These are phyloP conservation scores for Diatrype stigma DNA, from an alignment of 2,329 filamentous ascomycete genomes.

Conservation along the genomic window DNA sequence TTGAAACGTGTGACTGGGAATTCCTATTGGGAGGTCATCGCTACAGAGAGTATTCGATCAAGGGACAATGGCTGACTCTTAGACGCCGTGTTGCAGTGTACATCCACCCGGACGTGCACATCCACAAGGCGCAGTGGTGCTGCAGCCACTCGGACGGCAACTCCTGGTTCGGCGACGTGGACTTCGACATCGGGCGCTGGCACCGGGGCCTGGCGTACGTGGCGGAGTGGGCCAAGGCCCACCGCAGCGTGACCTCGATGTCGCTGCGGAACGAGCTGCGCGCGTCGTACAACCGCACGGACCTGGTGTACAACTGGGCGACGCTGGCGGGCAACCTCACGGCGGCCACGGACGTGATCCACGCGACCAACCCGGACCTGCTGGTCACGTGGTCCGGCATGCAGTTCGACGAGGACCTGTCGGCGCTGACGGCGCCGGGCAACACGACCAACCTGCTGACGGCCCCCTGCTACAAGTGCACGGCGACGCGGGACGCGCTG, in stretches of 20 bases:
- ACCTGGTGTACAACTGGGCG: slow-evolving; percentile 40
- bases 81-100: too few relatives aligned
- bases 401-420: slow-evolving; percentile 43
- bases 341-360: slow-evolving; percentile 37
- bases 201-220: slow-evolving; percentile 50
- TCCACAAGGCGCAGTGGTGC: slow-evolving; percentile 39
- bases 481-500: slow-evolving; percentile 36
- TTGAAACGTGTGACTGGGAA: too few relatives aligned
- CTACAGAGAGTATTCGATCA: too few relatives aligned
- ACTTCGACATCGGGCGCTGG: slow-evolving; percentile 52
- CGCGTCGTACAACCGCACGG: slow-evolving; percentile 29
- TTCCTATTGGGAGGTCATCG: too few relatives aligned
- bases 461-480: slow-evolving; percentile 37
- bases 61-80: too few relatives aligned
- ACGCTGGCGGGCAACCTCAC: slow-evolving; percentile 41
- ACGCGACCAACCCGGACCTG: slow-evolving; percentile 39
- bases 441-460: slow-evolving; percentile 38
- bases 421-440: slow-evolving; percentile 36
- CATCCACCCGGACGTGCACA: slow-evolving; percentile 38
- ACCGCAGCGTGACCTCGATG: slow-evolving; percentile 36
- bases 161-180: slow-evolving; percentile 51
- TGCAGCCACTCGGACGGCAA: slow-evolving; percentile 47
- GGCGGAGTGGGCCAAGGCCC: slow-evolving; percentile 36
- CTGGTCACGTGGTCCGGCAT: slow-evolving; percentile 47
- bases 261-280: slow-evolving; percentile 39